Conservation (phyloP, 1,284 basidiomycete genomes). For the Ustilago nuda region DNA sequence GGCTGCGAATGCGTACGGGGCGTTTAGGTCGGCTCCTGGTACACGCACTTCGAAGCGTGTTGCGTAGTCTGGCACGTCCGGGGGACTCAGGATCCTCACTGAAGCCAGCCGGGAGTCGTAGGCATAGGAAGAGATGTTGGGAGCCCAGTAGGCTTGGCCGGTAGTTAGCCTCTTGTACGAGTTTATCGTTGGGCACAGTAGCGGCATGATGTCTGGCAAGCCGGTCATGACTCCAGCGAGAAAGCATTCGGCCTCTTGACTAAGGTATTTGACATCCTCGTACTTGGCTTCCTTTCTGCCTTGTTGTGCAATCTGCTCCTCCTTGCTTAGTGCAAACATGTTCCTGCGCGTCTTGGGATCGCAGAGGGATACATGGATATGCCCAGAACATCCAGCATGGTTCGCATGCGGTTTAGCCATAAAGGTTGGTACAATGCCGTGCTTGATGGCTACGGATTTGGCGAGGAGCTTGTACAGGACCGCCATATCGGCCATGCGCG, state of each 20-base stretch:
- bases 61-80: constrained; percentile 80
- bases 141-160: constrained; percentile 94
- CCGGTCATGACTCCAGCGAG: constrained; percentile 90
- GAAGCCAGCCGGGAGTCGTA: constrained; percentile 94
- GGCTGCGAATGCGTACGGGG: constrained; percentile 86
- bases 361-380: constrained; percentile 89
- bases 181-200: constrained; percentile 89
- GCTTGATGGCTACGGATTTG: constrained; percentile 90
- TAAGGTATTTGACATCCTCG: constrained; percentile 85
- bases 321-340: constrained; percentile 79
- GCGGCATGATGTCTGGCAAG: constrained; percentile 77
- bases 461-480: constrained; percentile 91
- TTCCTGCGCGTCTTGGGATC: constrained; percentile 77
- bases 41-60: constrained; percentile 91
- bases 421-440: constrained; percentile 90
- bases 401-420: constrained; percentile 94
- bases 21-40: constrained; percentile 96
- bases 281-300: constrained; percentile 78
- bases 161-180: constrained; percentile 97
- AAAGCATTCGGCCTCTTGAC: constrained; percentile 88
- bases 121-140: constrained; percentile 87
- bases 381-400: constrained; percentile 72
- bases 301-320: constrained; percentile 75
- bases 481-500: constrained; percentile 93
- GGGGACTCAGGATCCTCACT: constrained; percentile 89